Percentiles rank a stretch among this genome's conserved stretches.
Evolutionary conservation across 176 grass and related monocot species (phyloP).

Genomic region (Saccharum spontaneum): DNA sequence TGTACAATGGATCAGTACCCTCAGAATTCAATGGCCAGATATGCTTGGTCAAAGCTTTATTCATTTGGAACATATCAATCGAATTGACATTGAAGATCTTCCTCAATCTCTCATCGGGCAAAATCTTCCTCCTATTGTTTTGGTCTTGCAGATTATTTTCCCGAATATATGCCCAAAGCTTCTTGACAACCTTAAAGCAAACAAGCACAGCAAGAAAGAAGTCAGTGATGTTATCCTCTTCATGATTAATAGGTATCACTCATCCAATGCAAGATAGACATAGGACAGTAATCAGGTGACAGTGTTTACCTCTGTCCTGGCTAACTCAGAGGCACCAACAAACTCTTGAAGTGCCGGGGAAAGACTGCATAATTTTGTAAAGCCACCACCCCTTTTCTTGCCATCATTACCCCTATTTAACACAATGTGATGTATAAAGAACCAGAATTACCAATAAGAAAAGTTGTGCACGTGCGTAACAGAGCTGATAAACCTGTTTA

Average conservation of each 20-base stretch:
- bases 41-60: constrained; percentile 92
- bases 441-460: constrained; percentile 19
- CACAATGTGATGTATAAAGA: constrained; percentile 37
- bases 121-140: constrained; percentile 80
- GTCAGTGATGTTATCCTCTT: neutral
- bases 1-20: constrained; percentile 34
- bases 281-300: neutral
- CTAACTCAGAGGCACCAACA: constrained; percentile 77
- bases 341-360: constrained; percentile 82
- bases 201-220: constrained; percentile 31
- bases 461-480: neutral
- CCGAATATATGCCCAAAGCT: constrained; percentile 84
- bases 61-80: constrained; percentile 99
- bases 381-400: constrained; percentile 83
- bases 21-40: constrained; percentile 89
- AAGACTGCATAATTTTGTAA: constrained; percentile 94
- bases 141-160: constrained; percentile 91
- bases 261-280: neutral
- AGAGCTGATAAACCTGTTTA: constrained; percentile 13
- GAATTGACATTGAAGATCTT: constrained; percentile 83
- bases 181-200: constrained; percentile 89
- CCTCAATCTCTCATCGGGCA: constrained; percentile 75
- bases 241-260: constrained; percentile 20
- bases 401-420: constrained; percentile 58
- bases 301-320: constrained; percentile 93